Evolutionary conservation across 108 stramenopile genomes (phyloP).

Genomic region (Ochromonas danica): DNA sequence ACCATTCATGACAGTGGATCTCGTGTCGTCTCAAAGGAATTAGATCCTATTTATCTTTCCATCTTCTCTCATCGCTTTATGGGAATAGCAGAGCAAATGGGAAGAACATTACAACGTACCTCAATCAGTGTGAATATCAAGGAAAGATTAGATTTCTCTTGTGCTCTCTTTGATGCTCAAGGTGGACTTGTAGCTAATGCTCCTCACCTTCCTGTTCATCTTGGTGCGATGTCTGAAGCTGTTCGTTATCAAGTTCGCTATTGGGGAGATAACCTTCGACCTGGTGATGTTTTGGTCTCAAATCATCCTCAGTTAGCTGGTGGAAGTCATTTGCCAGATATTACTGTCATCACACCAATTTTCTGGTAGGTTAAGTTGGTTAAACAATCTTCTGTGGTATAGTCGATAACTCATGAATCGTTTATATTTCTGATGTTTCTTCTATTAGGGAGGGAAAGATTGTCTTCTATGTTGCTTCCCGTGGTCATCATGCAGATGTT

Average conservation of each 20-base stretch:
- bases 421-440: background rate
- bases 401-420: background rate
- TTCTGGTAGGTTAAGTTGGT: slow-evolving; percentile 53
- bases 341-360: slow-evolving; percentile 96
- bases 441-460: slow-evolving; percentile 49
- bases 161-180: slow-evolving; percentile 87
- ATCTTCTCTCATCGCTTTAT: slow-evolving; percentile 94
- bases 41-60: slow-evolving; percentile 86
- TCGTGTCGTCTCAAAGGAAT: slow-evolving; percentile 11
- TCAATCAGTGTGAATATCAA: slow-evolving; percentile 93
- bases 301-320: slow-evolving; percentile 97
- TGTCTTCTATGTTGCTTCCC: slow-evolving; percentile 89
- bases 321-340: slow-evolving; percentile 85
- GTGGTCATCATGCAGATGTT: slow-evolving; percentile 96
- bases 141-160: slow-evolving; percentile 92
- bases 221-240: slow-evolving; percentile 94
- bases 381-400: background rate
- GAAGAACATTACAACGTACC: slow-evolving; percentile 88
- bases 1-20: slow-evolving; percentile 47
- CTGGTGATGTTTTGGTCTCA: slow-evolving; percentile 92
- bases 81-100: slow-evolving; percentile 99
- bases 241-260: slow-evolving; percentile 80
- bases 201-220: slow-evolving; percentile 96
- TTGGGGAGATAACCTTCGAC: slow-evolving; percentile 83
- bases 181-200: slow-evolving; percentile 97